phyloP scores from a whole-genome alignment of 176 grass and related monocot species.

The Echinochloa phyllopogon region DNA sequence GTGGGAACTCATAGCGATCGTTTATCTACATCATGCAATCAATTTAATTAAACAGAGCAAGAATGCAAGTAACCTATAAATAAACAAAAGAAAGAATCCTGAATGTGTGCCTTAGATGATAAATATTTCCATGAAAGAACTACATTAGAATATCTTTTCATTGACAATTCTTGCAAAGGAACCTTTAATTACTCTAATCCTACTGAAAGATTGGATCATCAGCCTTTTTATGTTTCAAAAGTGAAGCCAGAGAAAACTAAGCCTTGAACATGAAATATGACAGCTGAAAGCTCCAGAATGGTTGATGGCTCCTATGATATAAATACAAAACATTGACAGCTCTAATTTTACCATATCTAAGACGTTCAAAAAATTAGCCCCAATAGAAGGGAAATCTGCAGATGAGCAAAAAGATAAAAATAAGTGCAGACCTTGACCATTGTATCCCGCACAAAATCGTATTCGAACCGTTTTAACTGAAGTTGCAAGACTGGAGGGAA shows the following conservation, averaged over 20 bases:
- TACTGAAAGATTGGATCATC: background rate
- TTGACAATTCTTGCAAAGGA: background rate
- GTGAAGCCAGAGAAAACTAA: slow-evolving; percentile 33
- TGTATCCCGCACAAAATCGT: slow-evolving; percentile 67
- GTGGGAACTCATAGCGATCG: slow-evolving; percentile 78
- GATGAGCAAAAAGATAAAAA: slow-evolving; percentile 9
- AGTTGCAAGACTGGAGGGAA: slow-evolving; percentile 84
- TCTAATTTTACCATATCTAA: slow-evolving; percentile 14
- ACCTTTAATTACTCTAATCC: background rate
- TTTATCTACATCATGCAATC: slow-evolving; percentile 65
- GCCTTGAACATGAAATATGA: background rate
- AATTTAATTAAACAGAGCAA: slow-evolving; percentile 29
- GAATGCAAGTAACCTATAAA: background rate
- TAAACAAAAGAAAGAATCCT: background rate
- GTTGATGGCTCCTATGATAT: background rate
- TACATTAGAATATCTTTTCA: slow-evolving; percentile 10
- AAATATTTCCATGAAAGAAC: background rate
- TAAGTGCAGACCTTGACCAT: slow-evolving; percentile 77
- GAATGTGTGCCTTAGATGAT: slow-evolving; percentile 1
- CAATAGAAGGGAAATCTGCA: background rate
- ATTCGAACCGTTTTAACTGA: slow-evolving; percentile 80
- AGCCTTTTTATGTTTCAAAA: slow-evolving; percentile 6
- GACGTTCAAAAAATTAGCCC: slow-evolving; percentile 4
- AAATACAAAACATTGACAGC: background rate
- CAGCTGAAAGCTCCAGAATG: background rate